Base-by-base conservation (phyloP, 768 basidiomycete genomes). In the Boletus edulis region DNA sequence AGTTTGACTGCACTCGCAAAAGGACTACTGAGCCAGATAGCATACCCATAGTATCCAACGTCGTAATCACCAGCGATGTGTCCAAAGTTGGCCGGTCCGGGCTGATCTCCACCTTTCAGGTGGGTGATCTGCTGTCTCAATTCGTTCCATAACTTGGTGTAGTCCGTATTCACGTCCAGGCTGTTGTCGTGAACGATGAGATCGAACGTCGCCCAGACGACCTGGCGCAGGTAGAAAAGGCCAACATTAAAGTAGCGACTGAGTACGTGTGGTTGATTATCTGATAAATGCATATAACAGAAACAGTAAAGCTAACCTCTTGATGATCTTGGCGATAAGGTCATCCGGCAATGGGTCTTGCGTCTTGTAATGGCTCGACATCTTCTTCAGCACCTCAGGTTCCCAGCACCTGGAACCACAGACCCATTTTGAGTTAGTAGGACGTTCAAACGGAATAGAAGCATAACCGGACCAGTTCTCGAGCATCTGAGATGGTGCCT, bases 401-500 rank as follows among this genome's bases (percentile, higher is more conserved):
- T 91, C 88, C 87, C 88, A 91, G 66, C 89, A 91, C 82, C 82
- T 81, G 35, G 32, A 44, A 52, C 8, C 39, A 37, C 27, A 8
- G 10, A 31, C 12, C 5, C 41, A 20, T 29, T 34, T 32, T n/a
- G 14, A 4, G 52, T 39, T n/a, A 42, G 13, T 37, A 8, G 6
- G 9, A 29, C 15, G 32, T 41, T 15, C 17, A 2, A 14, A 20
- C 9, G 27, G 11, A 38, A 53, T n/a, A 53, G 42, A 8, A 37
- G 29, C 17, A 15, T 8, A 12, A 52, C 71, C 11, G 49, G 13
- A 84, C 91, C 91, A 93, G 64, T 92, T 91, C 73, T 94, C 91
- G 55, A 93, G 74, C 91, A 93, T 93, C 72, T 94, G 89, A n/a
- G 85, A 88, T 0, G 92, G 92, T 1, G 91, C 91, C 71, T 93